These are phyloP conservation scores for Alternaria incomplexa DNA, from an alignment of 2,329 filamentous ascomycete genomes.

Conservation along the genomic window DNA sequence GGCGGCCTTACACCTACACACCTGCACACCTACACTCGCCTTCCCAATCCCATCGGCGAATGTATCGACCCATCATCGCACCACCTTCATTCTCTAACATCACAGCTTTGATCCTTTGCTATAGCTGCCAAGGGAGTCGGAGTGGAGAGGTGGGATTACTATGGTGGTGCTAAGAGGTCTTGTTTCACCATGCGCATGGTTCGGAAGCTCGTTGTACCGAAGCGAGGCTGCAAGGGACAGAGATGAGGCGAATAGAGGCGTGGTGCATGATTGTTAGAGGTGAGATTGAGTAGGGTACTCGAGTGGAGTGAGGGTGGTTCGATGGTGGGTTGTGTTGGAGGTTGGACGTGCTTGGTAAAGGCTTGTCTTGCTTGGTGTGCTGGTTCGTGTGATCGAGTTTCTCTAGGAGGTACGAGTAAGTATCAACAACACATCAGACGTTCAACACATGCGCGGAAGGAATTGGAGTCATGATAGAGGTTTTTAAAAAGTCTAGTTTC, in stretches of 20 bases:
- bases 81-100: not conserved
- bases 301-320: conserved; percentile 3
- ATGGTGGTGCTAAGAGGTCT: not conserved
- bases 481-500: not conserved
- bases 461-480: not conserved
- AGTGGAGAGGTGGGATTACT: not conserved
- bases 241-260: not conserved
- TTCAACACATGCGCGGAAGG: not conserved
- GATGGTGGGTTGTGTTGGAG: not conserved
- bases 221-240: not conserved
- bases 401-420: not conserved
- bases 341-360: not conserved
- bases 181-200: not conserved
- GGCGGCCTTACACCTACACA: not conserved
- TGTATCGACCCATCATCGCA: not conserved
- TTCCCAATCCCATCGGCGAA: not conserved
- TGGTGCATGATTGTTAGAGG: not conserved
- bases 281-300: not conserved
- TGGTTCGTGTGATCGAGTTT: not conserved
- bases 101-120: not conserved
- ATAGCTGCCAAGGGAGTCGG: not conserved
- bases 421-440: not conserved
- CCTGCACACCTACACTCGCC: not conserved
- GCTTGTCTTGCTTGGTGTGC: not conserved
- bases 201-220: not conserved